Evolutionary conservation across 768 basidiomycete species (phyloP).

Genomic region (Suillus paluster): DNA sequence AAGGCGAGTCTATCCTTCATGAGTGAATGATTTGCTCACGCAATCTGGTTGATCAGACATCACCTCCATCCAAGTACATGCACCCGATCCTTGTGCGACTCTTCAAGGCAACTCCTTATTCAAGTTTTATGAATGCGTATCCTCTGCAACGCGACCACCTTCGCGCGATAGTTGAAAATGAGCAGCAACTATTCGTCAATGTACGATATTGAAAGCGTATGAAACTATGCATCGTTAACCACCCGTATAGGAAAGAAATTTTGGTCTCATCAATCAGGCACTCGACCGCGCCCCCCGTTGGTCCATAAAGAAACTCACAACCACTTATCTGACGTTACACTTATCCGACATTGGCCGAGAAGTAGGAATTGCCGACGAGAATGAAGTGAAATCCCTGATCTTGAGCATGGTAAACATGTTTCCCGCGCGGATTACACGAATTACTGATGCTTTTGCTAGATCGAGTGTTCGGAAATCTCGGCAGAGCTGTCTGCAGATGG

Average conservation of each 20-base stretch:
- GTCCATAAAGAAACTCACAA: slow-evolving; percentile 78
- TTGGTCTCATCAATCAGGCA: slow-evolving; percentile 70
- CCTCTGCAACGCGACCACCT: slow-evolving; percentile 56
- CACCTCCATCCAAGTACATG: slow-evolving; percentile 75
- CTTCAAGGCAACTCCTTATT: slow-evolving; percentile 72
- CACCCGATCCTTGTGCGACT: slow-evolving; percentile 58
- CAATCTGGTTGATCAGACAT: slow-evolving; percentile 39
- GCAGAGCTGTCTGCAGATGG: slow-evolving; percentile 70
- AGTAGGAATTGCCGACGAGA: slow-evolving; percentile 48
- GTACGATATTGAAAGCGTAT: neutral
- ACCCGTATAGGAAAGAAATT: slow-evolving; percentile 62
- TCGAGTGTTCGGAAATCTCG: slow-evolving; percentile 70
- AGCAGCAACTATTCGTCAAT: slow-evolving; percentile 61
- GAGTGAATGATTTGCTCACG: slow-evolving; percentile 2
- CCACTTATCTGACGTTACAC: slow-evolving; percentile 80
- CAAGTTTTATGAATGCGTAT: slow-evolving; percentile 65
- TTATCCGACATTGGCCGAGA: slow-evolving; percentile 69
- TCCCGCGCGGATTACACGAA: neutral
- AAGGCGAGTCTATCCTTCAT: slow-evolving; percentile 47
- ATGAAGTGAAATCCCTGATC: slow-evolving; percentile 61
- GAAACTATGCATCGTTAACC: slow-evolving; percentile 3
- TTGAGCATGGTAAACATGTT: slow-evolving; percentile 70
- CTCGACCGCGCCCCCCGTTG: slow-evolving; percentile 76
- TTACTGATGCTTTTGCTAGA: slow-evolving; percentile 45
- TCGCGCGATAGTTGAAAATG: slow-evolving; percentile 55